Evolutionary conservation across 441 rosid genomes (phyloP).

Genomic region (Jatropha podagrica): DNA sequence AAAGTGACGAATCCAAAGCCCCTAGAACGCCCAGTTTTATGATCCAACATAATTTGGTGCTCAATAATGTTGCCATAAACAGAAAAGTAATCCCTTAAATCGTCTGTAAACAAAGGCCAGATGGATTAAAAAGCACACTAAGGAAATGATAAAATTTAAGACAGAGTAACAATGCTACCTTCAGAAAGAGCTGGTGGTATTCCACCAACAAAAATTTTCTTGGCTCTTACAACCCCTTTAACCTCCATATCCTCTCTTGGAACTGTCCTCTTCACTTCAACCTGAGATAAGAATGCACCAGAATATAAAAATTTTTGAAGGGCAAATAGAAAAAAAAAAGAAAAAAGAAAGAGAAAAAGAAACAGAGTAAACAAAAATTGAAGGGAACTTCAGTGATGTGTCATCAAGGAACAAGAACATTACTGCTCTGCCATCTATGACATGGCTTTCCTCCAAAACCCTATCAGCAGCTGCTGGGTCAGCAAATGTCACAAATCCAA

Average conservation of each 20-base stretch:
- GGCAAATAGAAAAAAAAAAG: no score
- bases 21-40: conserved; percentile 77
- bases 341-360: neutral
- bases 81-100: conserved; percentile 70
- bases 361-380: neutral
- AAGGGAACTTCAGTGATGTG: neutral
- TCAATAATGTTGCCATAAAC: conserved; percentile 64
- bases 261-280: conserved; percentile 87
- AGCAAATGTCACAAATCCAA: conserved; percentile 84
- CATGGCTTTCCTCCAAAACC: conserved; percentile 72
- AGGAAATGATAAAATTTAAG: neutral
- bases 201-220: conserved; percentile 92
- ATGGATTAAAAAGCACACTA: neutral
- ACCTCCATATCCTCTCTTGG: conserved; percentile 73
- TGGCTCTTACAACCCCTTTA: conserved; percentile 59
- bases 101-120: conserved; percentile 47
- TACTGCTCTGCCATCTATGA: conserved; percentile 73
- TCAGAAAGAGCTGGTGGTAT: conserved; percentile 70
- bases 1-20: conserved; percentile 90
- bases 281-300: conserved; percentile 43
- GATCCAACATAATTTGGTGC: conserved; percentile 83
- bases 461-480: conserved; percentile 75
- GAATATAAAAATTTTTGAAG: neutral
- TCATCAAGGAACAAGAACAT: neutral
- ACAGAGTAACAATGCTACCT: conserved; percentile 39